Evolutionary conservation across 2,329 filamentous ascomycete genomes (phyloP), one percentile per base, ranked within the genome.

Genomic region (Aureobasidium musti): DNA sequence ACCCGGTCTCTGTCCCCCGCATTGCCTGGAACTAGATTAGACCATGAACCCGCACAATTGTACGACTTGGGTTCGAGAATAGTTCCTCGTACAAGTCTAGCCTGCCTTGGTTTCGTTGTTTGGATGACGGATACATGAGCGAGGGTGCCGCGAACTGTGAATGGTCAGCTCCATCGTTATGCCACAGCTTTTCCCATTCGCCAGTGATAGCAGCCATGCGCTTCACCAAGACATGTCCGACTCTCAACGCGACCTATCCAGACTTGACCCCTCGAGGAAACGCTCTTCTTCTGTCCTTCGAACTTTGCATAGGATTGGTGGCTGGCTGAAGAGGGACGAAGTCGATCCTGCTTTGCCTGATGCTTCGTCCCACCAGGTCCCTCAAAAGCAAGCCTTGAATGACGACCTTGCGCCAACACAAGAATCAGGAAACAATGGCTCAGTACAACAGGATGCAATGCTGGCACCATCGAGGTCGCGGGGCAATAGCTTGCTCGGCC

Each of bases 251-350:
- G 30, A 50, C 35, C 30, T 41, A n/a, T 33, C n/a, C 26, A 54
- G 67, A 41, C 13, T 39, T 39, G 52, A 77, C 73, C 54, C 73
- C 76, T 71, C 78, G 73, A 77, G 74, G 75, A 65, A 74, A 73
- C 47, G 57, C 28, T 63, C 57, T 57, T 50, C 60, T 39, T 56
- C 60, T 53, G 66, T 53, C 10, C 39, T 67, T 13, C 71, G 77
- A 66, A 75, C 71, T 63, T 70, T 79, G 52, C 76, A 78, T 69
- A 77, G 76, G 73, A 75, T 79, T 69, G 76, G 77, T 56, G 75
- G 72, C 57, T 79, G 77, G 77, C 68, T 79, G 70, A 77, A 74
- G 73, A 74, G 74, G 64, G 77, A 79, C 33, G 77, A 78, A 49
- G 76, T 74, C 35, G 73, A 74, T 26, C 45, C 57, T 39, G 69